Evolutionary conservation across 2,329 filamentous ascomycete genomes (phyloP).

Genomic region (Calonectria hawksworthii): DNA sequence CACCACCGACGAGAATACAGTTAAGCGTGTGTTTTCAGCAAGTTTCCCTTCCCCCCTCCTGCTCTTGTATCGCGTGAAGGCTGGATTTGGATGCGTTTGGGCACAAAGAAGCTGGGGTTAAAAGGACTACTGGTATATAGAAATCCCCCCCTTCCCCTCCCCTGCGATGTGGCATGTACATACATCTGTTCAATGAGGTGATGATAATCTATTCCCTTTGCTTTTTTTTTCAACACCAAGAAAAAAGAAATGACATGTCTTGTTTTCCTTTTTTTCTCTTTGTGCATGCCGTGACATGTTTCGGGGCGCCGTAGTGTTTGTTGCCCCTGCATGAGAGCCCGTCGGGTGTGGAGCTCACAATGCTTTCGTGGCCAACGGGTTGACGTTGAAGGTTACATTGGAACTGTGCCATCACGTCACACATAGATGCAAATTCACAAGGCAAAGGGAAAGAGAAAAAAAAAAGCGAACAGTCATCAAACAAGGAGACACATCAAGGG

Average conservation of each 20-base stretch:
- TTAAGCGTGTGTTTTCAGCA: slow-evolving; percentile 3
- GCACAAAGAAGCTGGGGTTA: neutral
- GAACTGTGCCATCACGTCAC: neutral
- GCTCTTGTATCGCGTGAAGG: slow-evolving; percentile 8
- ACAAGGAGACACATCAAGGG: neutral
- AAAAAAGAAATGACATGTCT: no score
- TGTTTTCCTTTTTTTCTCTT: neutral
- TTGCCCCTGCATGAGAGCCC: neutral
- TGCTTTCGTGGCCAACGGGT: neutral
- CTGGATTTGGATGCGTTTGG: neutral
- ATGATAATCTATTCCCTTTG: slow-evolving; percentile 23
- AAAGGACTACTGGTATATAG: slow-evolving; percentile 20
- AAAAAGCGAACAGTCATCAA: neutral
- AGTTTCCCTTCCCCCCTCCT: neutral
- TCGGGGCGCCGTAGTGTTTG: neutral
- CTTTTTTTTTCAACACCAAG: neutral
- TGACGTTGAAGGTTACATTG: neutral
- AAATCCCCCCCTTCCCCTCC: neutral
- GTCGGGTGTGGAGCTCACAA: neutral
- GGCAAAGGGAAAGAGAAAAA: no score
- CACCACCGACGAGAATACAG: neutral
- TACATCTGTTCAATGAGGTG: slow-evolving; percentile 26
- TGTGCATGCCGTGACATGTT: slow-evolving; percentile 5
- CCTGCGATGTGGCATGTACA: slow-evolving; percentile 22
- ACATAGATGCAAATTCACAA: neutral